These are phyloP conservation scores for Beauveria sp. DNA, from an alignment of 2,329 filamentous ascomycete species.

Conservation along the genomic window DNA sequence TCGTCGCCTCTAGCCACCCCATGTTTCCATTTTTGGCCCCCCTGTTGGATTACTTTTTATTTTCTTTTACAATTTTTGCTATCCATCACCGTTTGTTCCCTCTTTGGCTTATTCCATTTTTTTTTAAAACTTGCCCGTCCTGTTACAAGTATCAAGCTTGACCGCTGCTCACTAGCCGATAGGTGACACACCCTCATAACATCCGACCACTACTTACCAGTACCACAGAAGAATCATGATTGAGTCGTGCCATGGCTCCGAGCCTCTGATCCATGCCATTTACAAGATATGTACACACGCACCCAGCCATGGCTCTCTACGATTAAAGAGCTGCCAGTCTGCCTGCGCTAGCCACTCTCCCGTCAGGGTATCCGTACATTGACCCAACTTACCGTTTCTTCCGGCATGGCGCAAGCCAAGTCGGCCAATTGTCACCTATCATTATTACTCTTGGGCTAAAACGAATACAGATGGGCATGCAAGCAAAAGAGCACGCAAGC, in stretches of 20 bases:
- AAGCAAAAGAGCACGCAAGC: background rate
- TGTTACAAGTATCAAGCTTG: background rate
- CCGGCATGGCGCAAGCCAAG: constrained; percentile 3
- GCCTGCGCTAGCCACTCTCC: background rate
- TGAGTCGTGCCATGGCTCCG: background rate
- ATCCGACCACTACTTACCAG: background rate
- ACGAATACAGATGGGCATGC: background rate
- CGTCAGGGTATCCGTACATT: background rate
- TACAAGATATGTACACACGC: background rate
- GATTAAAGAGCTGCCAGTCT: background rate
- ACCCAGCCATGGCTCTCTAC: background rate
- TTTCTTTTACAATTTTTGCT: too few relatives aligned
- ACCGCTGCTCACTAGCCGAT: background rate
- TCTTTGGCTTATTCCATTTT: too few relatives aligned
- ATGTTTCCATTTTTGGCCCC: background rate
- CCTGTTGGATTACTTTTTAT: too few relatives aligned
- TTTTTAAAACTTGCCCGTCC: background rate
- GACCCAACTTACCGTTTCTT: constrained; percentile 2
- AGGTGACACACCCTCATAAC: background rate
- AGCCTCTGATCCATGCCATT: background rate
- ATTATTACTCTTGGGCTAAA: background rate
- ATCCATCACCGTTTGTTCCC: too few relatives aligned
- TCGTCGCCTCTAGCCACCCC: background rate
- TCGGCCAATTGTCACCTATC: background rate
- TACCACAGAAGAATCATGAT: background rate